These are phyloP conservation scores for Neofusicoccum cordaticola DNA, from an alignment of 2,329 filamentous ascomycete species.

Conservation along the genomic window DNA sequence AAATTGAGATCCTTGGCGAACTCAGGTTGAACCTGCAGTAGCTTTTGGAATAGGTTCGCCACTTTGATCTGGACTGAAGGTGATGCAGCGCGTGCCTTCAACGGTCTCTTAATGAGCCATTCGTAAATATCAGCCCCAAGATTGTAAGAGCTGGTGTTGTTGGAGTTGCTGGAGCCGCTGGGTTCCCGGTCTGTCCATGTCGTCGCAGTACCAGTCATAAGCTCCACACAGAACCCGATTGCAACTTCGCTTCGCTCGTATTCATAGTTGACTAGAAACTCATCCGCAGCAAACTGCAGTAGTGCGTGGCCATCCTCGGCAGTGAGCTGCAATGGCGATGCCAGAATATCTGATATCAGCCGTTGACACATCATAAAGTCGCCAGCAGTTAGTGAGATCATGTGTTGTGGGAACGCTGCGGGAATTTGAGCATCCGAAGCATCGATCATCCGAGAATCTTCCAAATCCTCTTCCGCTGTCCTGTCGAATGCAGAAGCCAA, in stretches of 20 bases:
- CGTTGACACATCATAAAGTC: conserved; percentile 20
- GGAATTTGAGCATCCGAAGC: conserved; percentile 13
- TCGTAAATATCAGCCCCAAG: conserved; percentile 73
- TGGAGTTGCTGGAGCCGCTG: conserved; percentile 25
- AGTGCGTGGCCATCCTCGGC: conserved; percentile 41
- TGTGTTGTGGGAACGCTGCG: conserved; percentile 15
- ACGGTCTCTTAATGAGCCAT: conserved; percentile 66
- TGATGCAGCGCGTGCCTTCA: conserved; percentile 69
- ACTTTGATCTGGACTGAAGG: conserved; percentile 65
- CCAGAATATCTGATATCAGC: conserved; percentile 18
- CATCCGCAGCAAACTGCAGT: conserved; percentile 46
- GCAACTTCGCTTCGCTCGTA: conserved; percentile 74
- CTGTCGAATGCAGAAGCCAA: conserved; percentile 13
- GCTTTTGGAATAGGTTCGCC: conserved; percentile 64
- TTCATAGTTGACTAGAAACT: conserved; percentile 52
- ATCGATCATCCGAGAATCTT: not conserved
- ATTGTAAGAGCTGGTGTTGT: conserved; percentile 48
- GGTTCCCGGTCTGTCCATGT: conserved; percentile 59
- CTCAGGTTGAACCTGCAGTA: conserved; percentile 65
- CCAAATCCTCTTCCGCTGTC: not conserved
- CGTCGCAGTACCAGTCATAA: conserved; percentile 62
- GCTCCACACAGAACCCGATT: conserved; percentile 63
- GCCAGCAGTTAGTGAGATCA: conserved; percentile 17
- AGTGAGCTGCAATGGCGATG: conserved; percentile 24
- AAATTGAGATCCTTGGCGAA: conserved; percentile 62